Percentiles rank a stretch among this genome's conserved stretches.
These are phyloP conservation scores for Cystobasidiaceae sp. DNA, from an alignment of 1,284 basidiomycete species.

Conservation along the genomic window DNA sequence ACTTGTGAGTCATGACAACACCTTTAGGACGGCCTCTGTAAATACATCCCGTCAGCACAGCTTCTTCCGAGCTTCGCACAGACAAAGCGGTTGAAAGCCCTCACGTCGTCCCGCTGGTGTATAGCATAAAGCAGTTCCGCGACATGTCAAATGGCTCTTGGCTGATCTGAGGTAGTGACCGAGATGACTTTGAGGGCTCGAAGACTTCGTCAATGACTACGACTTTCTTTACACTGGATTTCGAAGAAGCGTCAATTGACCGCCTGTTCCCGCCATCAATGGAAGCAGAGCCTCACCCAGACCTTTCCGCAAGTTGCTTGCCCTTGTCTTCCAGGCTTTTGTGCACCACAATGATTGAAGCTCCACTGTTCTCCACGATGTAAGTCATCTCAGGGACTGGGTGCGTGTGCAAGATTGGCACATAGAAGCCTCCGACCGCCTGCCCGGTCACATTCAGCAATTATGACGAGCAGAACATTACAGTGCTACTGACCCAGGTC, in stretches of 20 bases:
- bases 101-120: slow-evolving; percentile 44
- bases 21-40: slow-evolving; percentile 46
- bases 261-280: background rate
- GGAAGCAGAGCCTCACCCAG: slow-evolving; percentile 24
- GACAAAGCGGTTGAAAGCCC: background rate
- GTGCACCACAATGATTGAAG: slow-evolving; percentile 39
- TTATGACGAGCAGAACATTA: background rate
- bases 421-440: slow-evolving; percentile 43
- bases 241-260: background rate
- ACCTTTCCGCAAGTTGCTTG: slow-evolving; percentile 37
- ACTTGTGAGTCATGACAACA: slow-evolving; percentile 45
- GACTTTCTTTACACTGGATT: slow-evolving; percentile 18
- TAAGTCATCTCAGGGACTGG: slow-evolving; percentile 45
- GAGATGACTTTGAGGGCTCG: slow-evolving; percentile 9
- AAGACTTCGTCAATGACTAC: slow-evolving; percentile 29
- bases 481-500: slow-evolving; percentile 16
- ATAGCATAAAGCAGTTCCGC: slow-evolving; percentile 46
- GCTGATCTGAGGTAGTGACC: slow-evolving; percentile 30
- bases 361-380: slow-evolving; percentile 42
- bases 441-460: slow-evolving; percentile 26
- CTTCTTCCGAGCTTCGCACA: background rate
- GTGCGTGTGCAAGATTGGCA: slow-evolving; percentile 43
- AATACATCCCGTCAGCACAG: background rate
- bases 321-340: slow-evolving; percentile 39
- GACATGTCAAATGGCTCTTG: slow-evolving; percentile 36